Percentiles rank a stretch among this genome's conserved stretches.
Conservation (phyloP, 2,329 filamentous ascomycete genomes). For the Penicillium sp. region DNA sequence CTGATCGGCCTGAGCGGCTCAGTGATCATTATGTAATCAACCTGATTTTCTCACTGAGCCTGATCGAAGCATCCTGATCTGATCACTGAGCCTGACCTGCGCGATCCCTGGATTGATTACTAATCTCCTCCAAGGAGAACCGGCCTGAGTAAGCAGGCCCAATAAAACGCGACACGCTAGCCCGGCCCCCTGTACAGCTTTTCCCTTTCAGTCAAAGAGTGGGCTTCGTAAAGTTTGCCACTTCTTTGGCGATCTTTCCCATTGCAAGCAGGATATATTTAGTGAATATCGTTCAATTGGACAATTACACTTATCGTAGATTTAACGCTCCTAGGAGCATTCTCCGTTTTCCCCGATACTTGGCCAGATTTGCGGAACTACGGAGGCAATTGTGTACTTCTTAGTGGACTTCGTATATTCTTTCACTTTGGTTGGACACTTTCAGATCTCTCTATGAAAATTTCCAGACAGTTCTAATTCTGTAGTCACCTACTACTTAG, state of each 20-base stretch:
- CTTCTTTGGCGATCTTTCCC: neutral
- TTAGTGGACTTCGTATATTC: neutral
- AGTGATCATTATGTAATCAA: too few species aligned
- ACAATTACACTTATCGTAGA: neutral
- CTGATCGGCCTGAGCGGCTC: too few species aligned
- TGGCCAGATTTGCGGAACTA: neutral
- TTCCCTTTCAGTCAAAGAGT: neutral
- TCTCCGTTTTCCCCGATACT: neutral
- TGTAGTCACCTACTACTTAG: neutral
- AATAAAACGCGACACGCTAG: constrained; percentile 1
- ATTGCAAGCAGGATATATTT: neutral
- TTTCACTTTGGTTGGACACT: neutral
- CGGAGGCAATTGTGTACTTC: neutral
- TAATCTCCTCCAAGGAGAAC: neutral
- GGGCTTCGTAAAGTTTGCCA: neutral
- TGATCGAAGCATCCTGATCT: too few species aligned
- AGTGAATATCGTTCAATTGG: neutral
- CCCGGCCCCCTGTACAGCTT: neutral
- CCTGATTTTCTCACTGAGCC: too few species aligned
- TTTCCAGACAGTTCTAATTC: neutral
- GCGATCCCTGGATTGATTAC: too few species aligned
- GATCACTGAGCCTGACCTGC: too few species aligned
- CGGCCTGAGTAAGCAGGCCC: neutral
- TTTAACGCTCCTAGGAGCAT: neutral
- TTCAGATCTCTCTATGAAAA: neutral